phyloP scores from a whole-genome alignment of 2,329 filamentous ascomycete species.

The Pyricularia grisea region DNA sequence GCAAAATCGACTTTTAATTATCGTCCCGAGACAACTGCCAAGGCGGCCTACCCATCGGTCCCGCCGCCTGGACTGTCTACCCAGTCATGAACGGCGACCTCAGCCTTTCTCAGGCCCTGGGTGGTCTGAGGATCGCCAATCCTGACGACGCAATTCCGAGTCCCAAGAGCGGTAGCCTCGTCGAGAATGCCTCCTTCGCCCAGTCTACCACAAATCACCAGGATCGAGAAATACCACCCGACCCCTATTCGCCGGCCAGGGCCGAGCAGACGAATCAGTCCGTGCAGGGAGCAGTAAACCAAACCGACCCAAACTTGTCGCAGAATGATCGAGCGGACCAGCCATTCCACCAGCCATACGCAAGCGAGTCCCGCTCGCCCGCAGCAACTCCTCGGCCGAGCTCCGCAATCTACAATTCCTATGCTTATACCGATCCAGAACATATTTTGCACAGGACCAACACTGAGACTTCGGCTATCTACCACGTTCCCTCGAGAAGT shows the following conservation, averaged over 20 bases:
- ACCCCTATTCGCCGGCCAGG: background rate
- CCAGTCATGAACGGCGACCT: conserved; percentile 78
- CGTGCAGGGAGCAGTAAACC: background rate
- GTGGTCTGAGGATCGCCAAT: conserved; percentile 93
- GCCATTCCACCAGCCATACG: background rate
- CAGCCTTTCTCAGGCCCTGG: conserved; percentile 84
- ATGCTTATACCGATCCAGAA: background rate
- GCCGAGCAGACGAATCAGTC: background rate
- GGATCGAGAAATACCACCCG: background rate
- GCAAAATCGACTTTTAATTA: background rate
- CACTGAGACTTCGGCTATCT: conserved; percentile 45
- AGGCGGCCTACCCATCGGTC: background rate
- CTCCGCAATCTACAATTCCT: background rate
- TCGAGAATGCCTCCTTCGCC: background rate
- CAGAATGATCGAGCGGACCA: background rate
- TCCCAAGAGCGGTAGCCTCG: conserved; percentile 8
- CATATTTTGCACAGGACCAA: conserved; percentile 33
- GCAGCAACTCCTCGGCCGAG: conserved; percentile 1
- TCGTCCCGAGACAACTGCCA: background rate
- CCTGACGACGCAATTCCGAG: conserved; percentile 60
- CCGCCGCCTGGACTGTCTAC: conserved; percentile 5
- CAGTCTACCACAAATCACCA: background rate
- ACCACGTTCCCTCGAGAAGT: conserved; percentile 33
- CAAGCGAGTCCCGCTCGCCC: background rate
- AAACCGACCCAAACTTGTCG: background rate